Base-by-base conservation (phyloP, 345 rosid species). In the Carallia brachiata region DNA sequence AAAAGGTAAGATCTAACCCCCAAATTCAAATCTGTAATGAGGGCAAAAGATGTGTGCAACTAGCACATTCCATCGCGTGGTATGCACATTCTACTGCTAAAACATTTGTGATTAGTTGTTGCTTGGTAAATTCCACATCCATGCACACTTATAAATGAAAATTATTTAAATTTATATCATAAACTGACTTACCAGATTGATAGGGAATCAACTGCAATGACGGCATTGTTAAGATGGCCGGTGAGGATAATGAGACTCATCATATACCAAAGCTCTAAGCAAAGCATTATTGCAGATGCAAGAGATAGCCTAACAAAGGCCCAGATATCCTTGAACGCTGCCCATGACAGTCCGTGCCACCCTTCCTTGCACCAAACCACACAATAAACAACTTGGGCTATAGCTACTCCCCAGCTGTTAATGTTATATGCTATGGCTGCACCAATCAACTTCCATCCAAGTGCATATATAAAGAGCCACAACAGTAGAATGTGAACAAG, bases 241-340 rank as follows among this genome's bases (percentile, higher is more conserved):
- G 92, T 83, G 40, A 90, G 94, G 61, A 92, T 74, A 47, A 83
- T 86, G 67, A 90, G 80, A 64, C 95, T 90, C 95, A 85, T 90
- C 87, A 90, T 86, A 68, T 92, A 90, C 96, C 95, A 90, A 37
- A 92, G 1, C 73, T 92, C 96, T 31, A 92, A 76, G 78, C 97
- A 93, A 50, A 89, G 90, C 96, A 93, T 93, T 28, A 90, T 83
- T 50, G 91, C 97, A 0, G 93, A 93, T 15, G 92, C 92, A 58
- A 87, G 65, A 5, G 96, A 93, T 44, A 93, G 93, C 74, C 86
- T 73, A 68, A 93, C 89, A 32, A 90, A 90, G 1, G 79, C 84
- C 93, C 96, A 89, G 7, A 90, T 74, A 7, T 90, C 97, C 61
- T 59, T 74, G 69, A 90, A 89, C 0, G 98, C 96, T 19, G 75